These are phyloP conservation scores for Protomyces arabidopsidicola DNA, from an alignment of 1,139 yeast species.

Conservation along the genomic window DNA sequence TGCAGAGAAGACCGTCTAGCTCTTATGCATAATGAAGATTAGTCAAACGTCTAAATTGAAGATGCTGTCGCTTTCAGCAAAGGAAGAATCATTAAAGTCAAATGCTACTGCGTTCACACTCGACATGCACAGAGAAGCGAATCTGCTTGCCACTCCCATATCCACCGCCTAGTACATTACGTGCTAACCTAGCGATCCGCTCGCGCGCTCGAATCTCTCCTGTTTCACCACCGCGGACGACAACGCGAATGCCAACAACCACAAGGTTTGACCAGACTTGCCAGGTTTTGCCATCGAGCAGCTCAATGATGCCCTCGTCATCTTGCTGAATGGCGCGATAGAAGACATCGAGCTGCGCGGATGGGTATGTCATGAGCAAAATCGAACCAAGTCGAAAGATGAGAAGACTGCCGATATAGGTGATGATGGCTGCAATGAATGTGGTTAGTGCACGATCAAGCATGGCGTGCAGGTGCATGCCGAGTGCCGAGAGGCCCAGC, in stretches of 20 bases:
- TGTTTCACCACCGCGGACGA: conserved; percentile 23
- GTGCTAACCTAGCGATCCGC: conserved; percentile 12
- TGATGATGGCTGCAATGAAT: conserved; percentile 2
- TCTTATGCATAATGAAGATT: background rate
- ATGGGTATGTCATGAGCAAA: conserved; percentile 27
- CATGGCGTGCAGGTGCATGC: conserved; percentile 3
- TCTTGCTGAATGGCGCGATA: conserved; percentile 4
- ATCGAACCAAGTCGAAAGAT: conserved; percentile 20
- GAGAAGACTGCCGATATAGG: conserved; percentile 8
- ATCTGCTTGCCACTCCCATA: conserved; percentile 21
- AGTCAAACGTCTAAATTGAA: background rate
- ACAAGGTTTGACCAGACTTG: conserved; percentile 21
- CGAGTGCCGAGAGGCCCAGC: background rate
- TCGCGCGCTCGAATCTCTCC: conserved; percentile 18
- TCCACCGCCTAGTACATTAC: conserved; percentile 26
- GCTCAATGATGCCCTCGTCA: conserved; percentile 6
- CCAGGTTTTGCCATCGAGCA: conserved; percentile 21
- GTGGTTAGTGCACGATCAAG: conserved; percentile 6
- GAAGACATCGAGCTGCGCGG: conserved; percentile 2
- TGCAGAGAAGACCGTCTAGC: background rate
- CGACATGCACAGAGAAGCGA: conserved; percentile 16
- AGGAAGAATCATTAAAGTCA: background rate
- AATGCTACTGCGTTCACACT: conserved; percentile 8
- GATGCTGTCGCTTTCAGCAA: no score
- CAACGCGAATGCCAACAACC: conserved; percentile 11